A percentile compares a stretch with the other conserved stretches of the same genome.
These are phyloP conservation scores for Ajuga reptans DNA, from an alignment of 305 asterid genomes.

Conservation along the genomic window DNA sequence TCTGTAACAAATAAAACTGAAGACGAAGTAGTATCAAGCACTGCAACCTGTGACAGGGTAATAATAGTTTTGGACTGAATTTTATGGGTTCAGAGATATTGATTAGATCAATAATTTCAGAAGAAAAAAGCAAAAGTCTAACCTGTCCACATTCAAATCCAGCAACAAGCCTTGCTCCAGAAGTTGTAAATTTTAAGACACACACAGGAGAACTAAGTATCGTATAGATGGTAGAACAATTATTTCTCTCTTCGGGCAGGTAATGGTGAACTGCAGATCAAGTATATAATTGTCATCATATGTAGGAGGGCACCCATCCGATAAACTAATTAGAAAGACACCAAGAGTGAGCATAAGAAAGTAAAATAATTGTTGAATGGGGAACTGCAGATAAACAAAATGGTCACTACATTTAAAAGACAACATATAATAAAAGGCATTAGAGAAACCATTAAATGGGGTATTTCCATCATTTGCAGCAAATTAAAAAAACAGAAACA, in stretches of 20 bases:
- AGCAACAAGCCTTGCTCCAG: conserved; percentile 61
- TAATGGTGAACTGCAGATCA: conserved; percentile 51
- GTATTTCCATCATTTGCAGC: background rate
- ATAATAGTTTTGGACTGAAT: conserved; percentile 19
- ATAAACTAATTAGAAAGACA: conserved; percentile 16
- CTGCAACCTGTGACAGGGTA: conserved; percentile 56
- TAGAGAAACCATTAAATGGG: background rate
- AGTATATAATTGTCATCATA: conserved; percentile 24
- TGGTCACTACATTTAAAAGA: conserved; percentile 21
- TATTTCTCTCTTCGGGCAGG: conserved; percentile 36
- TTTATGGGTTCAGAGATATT: background rate
- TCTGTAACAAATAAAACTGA: conserved; percentile 68
- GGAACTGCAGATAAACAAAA: conserved; percentile 38
- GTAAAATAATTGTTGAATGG: background rate
- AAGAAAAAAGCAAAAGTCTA: background rate
- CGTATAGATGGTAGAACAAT: conserved; percentile 49
- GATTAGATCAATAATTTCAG: background rate
- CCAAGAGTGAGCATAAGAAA: conserved; percentile 17
- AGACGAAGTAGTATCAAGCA: conserved; percentile 59
- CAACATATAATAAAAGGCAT: conserved; percentile 3
- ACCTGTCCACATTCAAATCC: conserved; percentile 86
- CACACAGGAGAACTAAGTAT: conserved; percentile 58
- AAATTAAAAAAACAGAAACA: background rate
- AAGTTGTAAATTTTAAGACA: conserved; percentile 46
- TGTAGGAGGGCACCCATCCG: conserved; percentile 13